Evolutionary conservation across 2,329 filamentous ascomycete genomes (phyloP), one percentile per base, ranked within the genome.

Genomic region (Cryphonectria nitschkei): DNA sequence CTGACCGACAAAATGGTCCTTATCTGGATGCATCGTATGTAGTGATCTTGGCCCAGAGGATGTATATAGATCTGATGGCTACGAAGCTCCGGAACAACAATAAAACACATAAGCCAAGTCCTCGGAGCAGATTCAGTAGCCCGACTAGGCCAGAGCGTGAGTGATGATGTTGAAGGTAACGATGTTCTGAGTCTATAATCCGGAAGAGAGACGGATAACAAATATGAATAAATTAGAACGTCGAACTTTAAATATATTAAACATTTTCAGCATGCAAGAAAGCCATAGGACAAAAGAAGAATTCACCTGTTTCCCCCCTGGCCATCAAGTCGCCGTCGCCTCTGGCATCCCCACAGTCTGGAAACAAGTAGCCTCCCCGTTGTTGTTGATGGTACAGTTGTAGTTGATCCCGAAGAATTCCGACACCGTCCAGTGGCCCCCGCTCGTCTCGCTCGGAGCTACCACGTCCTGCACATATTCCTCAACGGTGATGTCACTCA

Each of bases 311-410:
- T 29, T 32, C 26, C 2, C 26, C 54, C 26, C 3, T 16, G n/a
- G 2, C 32, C 32, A 22, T n/a, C 50, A 16, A 8, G 67, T 39
- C 11, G 52, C 41, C 43, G 56, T 58, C 34, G 61, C 64, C 43
- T 39, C 14, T 19, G 64, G 68, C 26, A 62, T 13, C 65, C 43
- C 46, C 9, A 70, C 62, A 1, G 69, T 68, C 22, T 65, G 63
- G 63, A 65, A 65, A 50, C 63, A 65, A 34, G 41, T 46, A 13
- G 41, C 63, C 7, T 32, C 29, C 13, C 8, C 14, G 3, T n/a
- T 32, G 19, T 34, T 22, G 19, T n/a, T 34, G 41, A 65, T 8
- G 19, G 63, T 65, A 29, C 63, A 65, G 29, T 65, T 65, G 63
- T 65, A 65, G 6, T n/a, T 22, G 29, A 65, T 46, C 1, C 43